Base-by-base conservation (phyloP, 2,329 filamentous ascomycete genomes). In the Fusarium tuaranense region DNA sequence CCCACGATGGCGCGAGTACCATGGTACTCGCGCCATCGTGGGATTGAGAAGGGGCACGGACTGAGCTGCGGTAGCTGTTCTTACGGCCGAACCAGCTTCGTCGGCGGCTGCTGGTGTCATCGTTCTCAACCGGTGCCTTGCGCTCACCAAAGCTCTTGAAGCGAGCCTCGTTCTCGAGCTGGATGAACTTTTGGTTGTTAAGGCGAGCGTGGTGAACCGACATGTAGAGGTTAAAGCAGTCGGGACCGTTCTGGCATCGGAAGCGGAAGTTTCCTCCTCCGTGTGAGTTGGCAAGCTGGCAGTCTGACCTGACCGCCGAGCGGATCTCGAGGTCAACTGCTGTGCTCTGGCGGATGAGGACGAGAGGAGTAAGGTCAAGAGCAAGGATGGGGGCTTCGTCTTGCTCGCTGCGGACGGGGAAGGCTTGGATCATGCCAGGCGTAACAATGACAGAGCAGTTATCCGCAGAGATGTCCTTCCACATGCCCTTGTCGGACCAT, bases 271-370 rank as follows among this genome's bases (percentile, higher is more conserved):
- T 97, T 78, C 86, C 87, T 36, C 88, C 88, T 16, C 92, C 92
- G 61, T 92, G 89, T 16, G 79, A 80, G 84, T 85, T 89, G 69
- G 87, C 89, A 67, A 98, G 88, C 77, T 91, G 90, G 7, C 93
- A 95, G 72, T 93, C 87, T 25, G 87, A 82, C 51, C 93, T 93
- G 30, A 95, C 93, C 2, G 94, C 94, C 8, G 96, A 98, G 60
- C 95, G 93, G 74, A 99, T 94, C 75, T 97, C 97, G 64, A 99
- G 94, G 81, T 99, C 97, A 36, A 99, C 90, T 5, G 94, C 94
- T 25, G 95, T 99, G 78, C 95, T 97, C 79, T 96, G 93, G 72
- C 96, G 91, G 71, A 98, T 92, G 76, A 95, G 93, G 9, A 98
- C 96, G 41, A 98, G 87, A 1, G 97, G 97, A 1, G 96, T 98